Evolutionary conservation across 148 eudicot species (phyloP), one percentile per base, ranked within the genome.

Genomic region (Pouteria glomerata): DNA sequence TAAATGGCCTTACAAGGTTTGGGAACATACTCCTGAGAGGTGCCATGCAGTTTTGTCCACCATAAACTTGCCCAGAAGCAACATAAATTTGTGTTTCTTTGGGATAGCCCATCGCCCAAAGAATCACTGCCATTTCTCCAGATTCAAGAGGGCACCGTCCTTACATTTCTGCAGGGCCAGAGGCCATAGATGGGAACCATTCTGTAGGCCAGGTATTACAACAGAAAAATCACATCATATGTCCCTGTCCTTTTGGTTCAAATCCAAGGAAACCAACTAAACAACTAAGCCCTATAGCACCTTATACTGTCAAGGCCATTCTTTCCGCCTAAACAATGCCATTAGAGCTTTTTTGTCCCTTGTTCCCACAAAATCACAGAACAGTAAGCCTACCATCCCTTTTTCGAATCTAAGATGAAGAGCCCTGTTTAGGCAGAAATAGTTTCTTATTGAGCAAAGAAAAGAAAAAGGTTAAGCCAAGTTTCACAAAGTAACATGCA

Each of bases 11-110:
- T 63, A 91, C 99, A 77, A 91, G 88, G 83, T 95, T 95, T 27
- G 99, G 99, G 81, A 95, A 95, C 99, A 95, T 95, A 83, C 91
- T 95, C 81, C 92, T 82, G 55, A 95, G 97, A 6, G 99, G 99
- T 30, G 97, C 97, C 99, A 95, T 95, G 58, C 97, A 88, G 78
- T 95, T 95, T 35, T 89, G 97, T 34, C 99, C 99, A 73, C 97
- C 99, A 76, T 91, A 95, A 61, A 95, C 99, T 80, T 95, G 97
- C 62, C 99, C 99, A 39, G 97, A 95, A 71, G 99, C 99, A 75
- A 95, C 99, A 78, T 95, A 95, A 66, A 95, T 95, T 73, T 91
- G 99, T 41, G 99, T 95, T 81, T 91, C 97, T 85, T 89, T 95
- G 5, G 97, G 89, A 61, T 95, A 95, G 45, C 99, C 99, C 99